phyloP scores from a whole-genome alignment of 2,329 filamentous ascomycete species.

The Epichloe hybrida region DNA sequence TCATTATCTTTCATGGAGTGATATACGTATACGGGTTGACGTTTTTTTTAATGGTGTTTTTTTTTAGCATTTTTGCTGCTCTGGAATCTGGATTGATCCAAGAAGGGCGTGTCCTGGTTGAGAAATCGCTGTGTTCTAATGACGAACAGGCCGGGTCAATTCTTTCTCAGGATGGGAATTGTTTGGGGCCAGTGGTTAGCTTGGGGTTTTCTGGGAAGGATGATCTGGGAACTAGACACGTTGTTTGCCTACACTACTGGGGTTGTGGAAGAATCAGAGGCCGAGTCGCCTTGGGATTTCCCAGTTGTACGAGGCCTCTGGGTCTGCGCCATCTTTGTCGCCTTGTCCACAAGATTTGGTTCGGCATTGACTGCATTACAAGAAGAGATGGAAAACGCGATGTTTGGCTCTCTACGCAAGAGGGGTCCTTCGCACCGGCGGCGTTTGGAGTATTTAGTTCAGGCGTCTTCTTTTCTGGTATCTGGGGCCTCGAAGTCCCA shows the following conservation, averaged over 20 bases:
- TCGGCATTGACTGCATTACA: constrained; percentile 1
- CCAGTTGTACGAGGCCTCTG: constrained; percentile 1
- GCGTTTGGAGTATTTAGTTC: constrained; percentile 7
- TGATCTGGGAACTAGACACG: not conserved
- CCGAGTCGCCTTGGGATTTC: not conserved
- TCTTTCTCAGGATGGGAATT: not conserved
- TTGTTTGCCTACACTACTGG: not conserved
- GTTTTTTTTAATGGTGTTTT: not conserved
- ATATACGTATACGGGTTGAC: not conserved
- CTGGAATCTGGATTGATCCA: constrained; percentile 3
- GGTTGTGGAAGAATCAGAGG: not conserved
- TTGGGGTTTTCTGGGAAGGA: not conserved
- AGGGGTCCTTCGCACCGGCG: not conserved
- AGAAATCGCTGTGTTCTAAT: not conserved
- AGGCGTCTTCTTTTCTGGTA: not conserved
- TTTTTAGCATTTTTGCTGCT: not conserved
- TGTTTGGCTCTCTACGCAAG: not conserved
- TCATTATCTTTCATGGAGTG: not conserved
- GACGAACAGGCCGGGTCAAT: not conserved
- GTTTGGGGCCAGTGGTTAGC: not conserved
- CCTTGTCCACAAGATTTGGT: not conserved
- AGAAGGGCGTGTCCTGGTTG: not conserved
- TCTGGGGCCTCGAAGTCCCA: not conserved
- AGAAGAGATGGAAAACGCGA: constrained; percentile 1
- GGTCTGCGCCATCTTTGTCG: not conserved